Evolutionary conservation across 2,329 filamentous ascomycete genomes (phyloP).

Genomic region (Arthrobotrys musiformis): DNA sequence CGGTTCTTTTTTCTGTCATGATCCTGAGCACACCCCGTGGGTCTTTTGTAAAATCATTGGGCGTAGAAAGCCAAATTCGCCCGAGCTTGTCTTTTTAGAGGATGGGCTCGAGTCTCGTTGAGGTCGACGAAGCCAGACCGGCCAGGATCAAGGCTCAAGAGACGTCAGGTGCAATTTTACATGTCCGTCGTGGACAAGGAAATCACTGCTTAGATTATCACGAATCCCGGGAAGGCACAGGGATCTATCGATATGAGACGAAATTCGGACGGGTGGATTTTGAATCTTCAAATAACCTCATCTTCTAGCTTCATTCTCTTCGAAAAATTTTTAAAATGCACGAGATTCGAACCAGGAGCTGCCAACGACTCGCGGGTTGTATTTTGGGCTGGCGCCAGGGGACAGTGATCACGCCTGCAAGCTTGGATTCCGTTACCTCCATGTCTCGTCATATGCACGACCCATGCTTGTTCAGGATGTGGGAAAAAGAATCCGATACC

Average conservation of each 20-base stretch:
- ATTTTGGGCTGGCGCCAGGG: neutral
- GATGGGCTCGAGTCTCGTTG: slow-evolving; percentile 20
- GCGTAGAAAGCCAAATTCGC: slow-evolving; percentile 28
- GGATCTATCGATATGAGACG: slow-evolving; percentile 28
- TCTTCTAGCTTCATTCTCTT: neutral
- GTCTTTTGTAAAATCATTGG: slow-evolving; percentile 14
- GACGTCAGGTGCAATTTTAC: slow-evolving; percentile 45
- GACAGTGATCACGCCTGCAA: neutral
- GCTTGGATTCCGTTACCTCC: slow-evolving; percentile 6
- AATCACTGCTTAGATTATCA: slow-evolving; percentile 30
- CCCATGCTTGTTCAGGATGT: slow-evolving; percentile 18
- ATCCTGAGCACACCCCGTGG: neutral
- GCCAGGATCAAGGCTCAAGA: slow-evolving; percentile 51
- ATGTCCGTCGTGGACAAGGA: slow-evolving; percentile 27
- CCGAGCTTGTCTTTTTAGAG: slow-evolving; percentile 30
- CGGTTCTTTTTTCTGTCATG: slow-evolving; percentile 21
- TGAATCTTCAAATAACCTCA: neutral
- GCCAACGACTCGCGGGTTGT: neutral
- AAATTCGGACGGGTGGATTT: neutral
- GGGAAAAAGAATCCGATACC: slow-evolving; percentile 16
- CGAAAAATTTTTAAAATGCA: neutral
- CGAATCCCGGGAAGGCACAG: slow-evolving; percentile 35
- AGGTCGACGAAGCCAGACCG: slow-evolving; percentile 34
- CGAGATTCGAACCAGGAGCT: neutral
- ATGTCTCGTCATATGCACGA: slow-evolving; percentile 18